These are phyloP conservation scores for Chrysophaeum taylorii DNA, from an alignment of 352 stramenopile species.

Conservation along the genomic window DNA sequence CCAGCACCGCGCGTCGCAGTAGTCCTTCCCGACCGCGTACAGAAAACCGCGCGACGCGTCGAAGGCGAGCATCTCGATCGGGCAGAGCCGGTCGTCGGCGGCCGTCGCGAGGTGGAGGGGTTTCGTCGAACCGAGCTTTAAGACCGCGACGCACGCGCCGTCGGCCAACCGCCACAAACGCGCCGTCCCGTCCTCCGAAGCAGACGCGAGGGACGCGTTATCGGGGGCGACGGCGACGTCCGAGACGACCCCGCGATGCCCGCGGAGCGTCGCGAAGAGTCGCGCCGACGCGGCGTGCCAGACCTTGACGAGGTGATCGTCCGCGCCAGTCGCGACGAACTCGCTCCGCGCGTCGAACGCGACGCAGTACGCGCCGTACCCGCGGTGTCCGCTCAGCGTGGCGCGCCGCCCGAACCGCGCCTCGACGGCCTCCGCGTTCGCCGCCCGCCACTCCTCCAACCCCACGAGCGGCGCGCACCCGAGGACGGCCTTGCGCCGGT, in stretches of 20 bases:
- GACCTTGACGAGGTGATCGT: slow-evolving; percentile 93
- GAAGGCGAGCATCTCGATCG: not conserved
- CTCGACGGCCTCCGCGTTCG: not conserved
- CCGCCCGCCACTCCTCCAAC: not conserved
- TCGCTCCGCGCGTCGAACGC: slow-evolving; percentile 85
- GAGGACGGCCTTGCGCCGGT: no score
- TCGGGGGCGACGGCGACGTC: slow-evolving; percentile 60
- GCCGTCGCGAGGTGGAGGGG: no score
- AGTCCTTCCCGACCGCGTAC: not conserved
- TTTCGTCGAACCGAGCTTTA: slow-evolving; percentile 18
- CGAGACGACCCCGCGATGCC: slow-evolving; percentile 61
- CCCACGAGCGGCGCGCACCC: not conserved
- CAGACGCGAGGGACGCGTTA: slow-evolving; percentile 61
- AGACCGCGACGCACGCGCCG: slow-evolving; percentile 52
- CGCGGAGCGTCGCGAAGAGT: slow-evolving; percentile 51
- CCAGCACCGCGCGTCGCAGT: not conserved
- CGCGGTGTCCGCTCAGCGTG: slow-evolving; percentile 77
- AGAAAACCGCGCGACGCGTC: not conserved
- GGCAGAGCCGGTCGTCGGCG: no score
- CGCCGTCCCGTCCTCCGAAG: slow-evolving; percentile 55
- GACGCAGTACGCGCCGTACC: slow-evolving; percentile 86
- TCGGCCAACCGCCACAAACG: slow-evolving; percentile 58
- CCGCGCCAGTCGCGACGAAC: slow-evolving; percentile 89
- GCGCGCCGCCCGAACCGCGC: not conserved
- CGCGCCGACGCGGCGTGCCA: slow-evolving; percentile 72